A percentile compares a stretch with the other conserved stretches of the same genome.
Evolutionary conservation across 192 early-diverging fungal genomes (phyloP).

Genomic region (Mortierella hygrophila): DNA sequence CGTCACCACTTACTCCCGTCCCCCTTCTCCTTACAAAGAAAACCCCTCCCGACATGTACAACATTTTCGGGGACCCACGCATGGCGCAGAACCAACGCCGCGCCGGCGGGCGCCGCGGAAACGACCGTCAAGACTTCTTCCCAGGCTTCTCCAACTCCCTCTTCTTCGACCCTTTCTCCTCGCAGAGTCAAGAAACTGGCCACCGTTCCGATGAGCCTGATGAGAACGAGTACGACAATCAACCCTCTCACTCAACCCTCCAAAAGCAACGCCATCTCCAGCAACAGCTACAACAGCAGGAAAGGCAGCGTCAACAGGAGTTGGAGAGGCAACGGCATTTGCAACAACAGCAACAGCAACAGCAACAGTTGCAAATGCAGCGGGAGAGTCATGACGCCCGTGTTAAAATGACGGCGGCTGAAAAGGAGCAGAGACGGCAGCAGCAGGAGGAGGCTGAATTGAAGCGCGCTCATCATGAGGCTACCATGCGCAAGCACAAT

Average conservation of each 20-base stretch:
- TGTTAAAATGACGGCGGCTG: not conserved
- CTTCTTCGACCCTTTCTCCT: constrained; percentile 24
- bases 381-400: not conserved
- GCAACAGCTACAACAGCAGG: constrained; percentile 10
- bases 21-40: not conserved
- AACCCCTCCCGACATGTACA: not conserved
- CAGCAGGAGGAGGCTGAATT: not conserved
- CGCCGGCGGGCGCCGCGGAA: not conserved
- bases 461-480: not conserved
- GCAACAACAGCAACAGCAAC: not conserved
- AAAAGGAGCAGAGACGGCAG: not conserved
- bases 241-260: not conserved
- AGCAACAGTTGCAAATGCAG: not conserved
- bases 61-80: constrained; percentile 28
- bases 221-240: not conserved
- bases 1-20: not conserved
- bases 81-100: not conserved
- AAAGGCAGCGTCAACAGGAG: constrained; percentile 10
- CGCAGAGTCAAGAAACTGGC: not conserved
- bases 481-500: not conserved
- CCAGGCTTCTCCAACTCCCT: constrained; percentile 33
- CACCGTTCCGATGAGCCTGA: not conserved
- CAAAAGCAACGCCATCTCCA: constrained; percentile 6
- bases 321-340: constrained; percentile 10
- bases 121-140: constrained; percentile 38